Evolutionary conservation across 2,329 filamentous ascomycete genomes (phyloP), one percentile per base, ranked within the genome.

Genomic region (Cucurbitaria berberidis): DNA sequence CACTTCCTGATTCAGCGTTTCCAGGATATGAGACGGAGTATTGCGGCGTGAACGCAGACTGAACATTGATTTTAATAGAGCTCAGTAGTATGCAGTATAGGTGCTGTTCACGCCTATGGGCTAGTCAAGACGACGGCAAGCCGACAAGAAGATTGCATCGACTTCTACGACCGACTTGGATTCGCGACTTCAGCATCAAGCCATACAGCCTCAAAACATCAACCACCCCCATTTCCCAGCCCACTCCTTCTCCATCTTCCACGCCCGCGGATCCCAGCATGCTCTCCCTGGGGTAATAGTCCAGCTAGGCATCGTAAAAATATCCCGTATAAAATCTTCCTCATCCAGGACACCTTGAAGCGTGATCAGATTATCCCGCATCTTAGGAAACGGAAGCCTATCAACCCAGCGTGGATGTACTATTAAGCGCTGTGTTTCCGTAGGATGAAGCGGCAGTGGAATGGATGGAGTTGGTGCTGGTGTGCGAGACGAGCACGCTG

Each of bases 341-440:
- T 75, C 66, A 55, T 79, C 72, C 34, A 78, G 51, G 2, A 69
- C 59, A 16, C 59, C 57, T 16, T 57, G 55, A 32, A 71, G 35
- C 22, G 41, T 43, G 34, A 78, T 78, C 40, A 78, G 51, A 42
- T 68, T 72, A 43, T 78, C 73, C n/a, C 77, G 60, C 65, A 78
- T 69, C 22, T 63, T 66, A 5, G 74, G 76, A 43, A 77, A 77
- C 0, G 76, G 76, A 26, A 78, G 73, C n/a, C 74, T 67, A 51
- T 78, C 76, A 40, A 78, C 70, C 74, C 75, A 78, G 0, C 65
- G 62, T 19, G 69, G 69, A 56, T 78, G 76, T 18, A 72, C 59
- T 3, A 66, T 66, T 1, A 59, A 61, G 7, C 68, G 60, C 48
- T 78, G 76, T 9, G 70, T 49, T 7, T 57, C 47, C 11, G 74